Evolutionary conservation across 192 early-diverging fungal genomes (phyloP), one percentile per base, ranked within the genome.

Genomic region (Coemansia sp.): DNA sequence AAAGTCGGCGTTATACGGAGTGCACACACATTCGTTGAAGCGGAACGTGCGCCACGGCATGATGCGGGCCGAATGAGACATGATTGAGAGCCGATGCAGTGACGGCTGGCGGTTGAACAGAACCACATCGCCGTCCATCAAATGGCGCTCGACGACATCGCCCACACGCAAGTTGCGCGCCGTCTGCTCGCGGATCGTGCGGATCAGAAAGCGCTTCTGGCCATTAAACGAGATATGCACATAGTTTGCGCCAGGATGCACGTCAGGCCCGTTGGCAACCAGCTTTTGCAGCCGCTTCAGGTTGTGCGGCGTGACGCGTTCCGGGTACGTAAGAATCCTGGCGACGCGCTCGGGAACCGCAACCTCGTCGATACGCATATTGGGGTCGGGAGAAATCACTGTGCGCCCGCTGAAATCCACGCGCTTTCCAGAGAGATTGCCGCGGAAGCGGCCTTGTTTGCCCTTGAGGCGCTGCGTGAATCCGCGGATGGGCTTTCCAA

Each of bases 11-110:
- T 99, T 99, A 73, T 98, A 99, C 34, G 96, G 98, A 15, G 92
- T 90, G 76, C 96, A 98, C n/a, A 97, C 96, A 87, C 95, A 99
- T 73, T 98, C 95, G 81, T 99, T 99, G 86, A 99, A 97, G 55
- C 96, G 90, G 85, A 98, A 94, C 9, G 98, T 99, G 67, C 95
- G 82, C 94, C 95, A 96, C 4, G 96, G 98, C 71, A 91, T 89
- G 32, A 98, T 86, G 58, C 84, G 83, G 36, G 86, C 94, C 77
- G 89, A 93, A 76, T 98, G 96, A 1, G 96, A 91, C 95, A 99
- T 96, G 67, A 98, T 98, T 75, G 87, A 89, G 58, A 97, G 87
- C 63, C 94, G 91, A 83, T 99, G 98, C 66, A 99, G 85, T 11
- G 95, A 97, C 29, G 98, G 98, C 83, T 98, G 98, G 58, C 98